Base-by-base conservation (phyloP, 1,139 yeast genomes). In the Trichomonascaceae sp. region DNA sequence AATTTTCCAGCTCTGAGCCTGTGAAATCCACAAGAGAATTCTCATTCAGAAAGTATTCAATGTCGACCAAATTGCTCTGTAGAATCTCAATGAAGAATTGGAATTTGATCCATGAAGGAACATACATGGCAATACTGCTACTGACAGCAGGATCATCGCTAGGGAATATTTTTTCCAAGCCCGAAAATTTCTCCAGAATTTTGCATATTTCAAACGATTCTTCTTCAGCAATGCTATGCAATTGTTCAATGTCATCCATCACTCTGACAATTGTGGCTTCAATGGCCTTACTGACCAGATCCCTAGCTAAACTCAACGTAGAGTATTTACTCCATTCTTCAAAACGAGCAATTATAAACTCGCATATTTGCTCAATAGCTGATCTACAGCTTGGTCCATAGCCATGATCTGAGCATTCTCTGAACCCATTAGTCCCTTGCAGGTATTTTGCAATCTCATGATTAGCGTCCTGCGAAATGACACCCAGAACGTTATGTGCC, bases 11-110 rank as follows among this genome's bases (percentile, higher is more conserved):
- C 68, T 90, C 97, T 1, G 75, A 72, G 0, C 95, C 82, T 8
- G 80, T 73, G 56, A 87, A 78, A 61, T 89, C 90, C 58, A 77
- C 87, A 57, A 88, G 81, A 53, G 83, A 85, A 15, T 91, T 95
- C 57, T 82, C 82, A 63, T 84, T 85, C 62, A 85, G 86, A 63
- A 81, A 67, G 32, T 81, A 85, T 77, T 85, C 78, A 50, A 90
- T 89, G 46, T 83, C 85, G 39, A 77, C 82, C 66, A 90, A 71
- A 61, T 83, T 69, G 54, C 70, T 63, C 51, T 64, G 66, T 22
- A 72, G 60, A 27, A 72, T 59, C 54, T 69, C 68, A 12, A 62
- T 64, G 44, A 72, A 61, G 50, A 67, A 67, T 56, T 70, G 70
- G 30, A 72, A 64, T 59, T 72, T 72, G 58, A 70, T 63, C 75